Percentiles rank a stretch among this genome's conserved stretches.
Evolutionary conservation across 176 grass and related monocot species (phyloP).

Genomic region (Eragrostis curvula): DNA sequence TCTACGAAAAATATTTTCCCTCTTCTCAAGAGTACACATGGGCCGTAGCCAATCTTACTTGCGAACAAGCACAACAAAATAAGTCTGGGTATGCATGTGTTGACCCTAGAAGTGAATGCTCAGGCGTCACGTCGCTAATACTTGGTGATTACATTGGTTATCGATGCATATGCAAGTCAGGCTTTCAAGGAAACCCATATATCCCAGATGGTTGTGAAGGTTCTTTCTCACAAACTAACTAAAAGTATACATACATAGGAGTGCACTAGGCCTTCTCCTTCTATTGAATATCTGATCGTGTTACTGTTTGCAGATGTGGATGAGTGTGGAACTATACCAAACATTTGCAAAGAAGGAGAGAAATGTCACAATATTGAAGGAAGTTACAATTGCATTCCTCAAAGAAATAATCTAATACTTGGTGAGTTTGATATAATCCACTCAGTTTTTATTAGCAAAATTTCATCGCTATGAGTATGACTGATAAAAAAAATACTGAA

Average conservation of each 20-base stretch:
- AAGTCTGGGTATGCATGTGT: conserved; percentile 15
- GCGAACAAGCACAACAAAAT: conserved; percentile 10
- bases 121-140: neutral
- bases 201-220: conserved; percentile 8
- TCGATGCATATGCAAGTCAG: neutral
- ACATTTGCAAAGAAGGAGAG: neutral
- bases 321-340: neutral
- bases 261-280: neutral
- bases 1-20: too few relatives aligned
- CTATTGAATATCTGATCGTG: neutral
- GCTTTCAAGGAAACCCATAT: conserved; percentile 22
- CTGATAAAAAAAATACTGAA: too few relatives aligned
- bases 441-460: too few relatives aligned
- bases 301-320: conserved; percentile 31
- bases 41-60: conserved; percentile 16
- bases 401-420: too few relatives aligned
- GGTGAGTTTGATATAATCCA: too few relatives aligned
- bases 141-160: neutral
- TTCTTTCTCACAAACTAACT: too few relatives aligned
- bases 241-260: too few relatives aligned
- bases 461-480: too few relatives aligned
- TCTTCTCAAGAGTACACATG: neutral
- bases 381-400: neutral
- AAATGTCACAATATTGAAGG: conserved; percentile 23
- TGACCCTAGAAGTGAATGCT: conserved; percentile 5